Conservation (phyloP, 2,329 filamentous ascomycete genomes). For the Taxawa tesnikishii region DNA sequence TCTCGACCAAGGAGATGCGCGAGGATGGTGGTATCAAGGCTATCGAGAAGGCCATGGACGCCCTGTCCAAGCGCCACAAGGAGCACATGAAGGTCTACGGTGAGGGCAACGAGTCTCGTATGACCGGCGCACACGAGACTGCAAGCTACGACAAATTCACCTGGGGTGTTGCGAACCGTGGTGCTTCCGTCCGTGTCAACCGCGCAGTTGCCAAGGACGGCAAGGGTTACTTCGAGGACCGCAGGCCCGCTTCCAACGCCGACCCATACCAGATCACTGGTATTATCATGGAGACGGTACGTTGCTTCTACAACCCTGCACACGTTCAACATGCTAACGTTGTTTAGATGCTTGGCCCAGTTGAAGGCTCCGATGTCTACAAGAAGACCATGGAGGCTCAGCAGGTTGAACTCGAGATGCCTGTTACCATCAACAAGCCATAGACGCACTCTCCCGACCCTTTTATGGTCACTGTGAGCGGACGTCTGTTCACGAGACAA, state of each 20-base stretch:
- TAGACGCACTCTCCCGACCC: slow-evolving; percentile 8
- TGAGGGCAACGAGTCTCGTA: slow-evolving; percentile 87
- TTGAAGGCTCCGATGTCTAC: slow-evolving; percentile 34
- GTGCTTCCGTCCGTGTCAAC: slow-evolving; percentile 85
- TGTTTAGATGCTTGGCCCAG: slow-evolving; percentile 32
- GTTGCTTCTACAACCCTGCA: too few species aligned
- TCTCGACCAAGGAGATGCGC: slow-evolving; percentile 82
- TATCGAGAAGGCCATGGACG: slow-evolving; percentile 66
- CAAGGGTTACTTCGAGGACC: slow-evolving; percentile 83
- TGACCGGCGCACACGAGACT: slow-evolving; percentile 91
- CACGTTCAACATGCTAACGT: slow-evolving; percentile 4
- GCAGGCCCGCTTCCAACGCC: slow-evolving; percentile 61
- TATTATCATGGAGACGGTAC: slow-evolving; percentile 61
- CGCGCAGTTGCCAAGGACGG: slow-evolving; percentile 74
- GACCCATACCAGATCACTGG: slow-evolving; percentile 78
- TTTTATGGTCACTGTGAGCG: too few species aligned
- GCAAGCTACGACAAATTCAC: slow-evolving; percentile 86
- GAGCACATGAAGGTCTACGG: slow-evolving; percentile 77
- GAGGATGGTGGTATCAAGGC: slow-evolving; percentile 86
- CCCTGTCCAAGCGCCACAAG: slow-evolving; percentile 35
- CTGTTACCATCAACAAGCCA: slow-evolving; percentile 18
- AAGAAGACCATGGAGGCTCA: slow-evolving; percentile 24
- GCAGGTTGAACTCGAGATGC: slow-evolving; percentile 22
- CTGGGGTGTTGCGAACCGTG: slow-evolving; percentile 92
- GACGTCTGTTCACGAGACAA: too few species aligned